A percentile compares a stretch with the other conserved stretches of the same genome.
phyloP scores from a whole-genome alignment of 2,329 filamentous ascomycete species.

The Fusarium floridanum region DNA sequence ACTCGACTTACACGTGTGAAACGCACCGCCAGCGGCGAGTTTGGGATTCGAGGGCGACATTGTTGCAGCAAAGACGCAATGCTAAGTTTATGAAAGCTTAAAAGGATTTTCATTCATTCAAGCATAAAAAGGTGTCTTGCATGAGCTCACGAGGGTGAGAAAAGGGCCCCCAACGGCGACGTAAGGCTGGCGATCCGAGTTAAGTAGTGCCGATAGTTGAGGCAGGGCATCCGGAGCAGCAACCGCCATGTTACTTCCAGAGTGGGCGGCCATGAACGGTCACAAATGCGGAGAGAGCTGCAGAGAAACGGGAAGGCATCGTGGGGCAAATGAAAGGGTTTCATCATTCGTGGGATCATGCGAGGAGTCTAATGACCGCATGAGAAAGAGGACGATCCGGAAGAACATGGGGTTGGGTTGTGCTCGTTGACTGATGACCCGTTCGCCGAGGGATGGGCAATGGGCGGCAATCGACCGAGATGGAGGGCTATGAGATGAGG shows the following conservation, averaged over 20 bases:
- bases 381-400: slow-evolving; percentile 31
- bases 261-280: slow-evolving; percentile 18
- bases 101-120: slow-evolving; percentile 3
- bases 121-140: neutral
- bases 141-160: slow-evolving; percentile 17
- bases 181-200: slow-evolving; percentile 33
- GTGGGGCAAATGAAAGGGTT: slow-evolving; percentile 32
- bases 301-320: slow-evolving; percentile 32
- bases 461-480: slow-evolving; percentile 26
- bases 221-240: slow-evolving; percentile 27
- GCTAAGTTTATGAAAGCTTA: slow-evolving; percentile 15
- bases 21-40: slow-evolving; percentile 57
- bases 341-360: slow-evolving; percentile 39
- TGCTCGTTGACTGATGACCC: slow-evolving; percentile 12
- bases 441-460: slow-evolving; percentile 25
- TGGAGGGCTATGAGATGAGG: slow-evolving; percentile 29
- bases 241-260: slow-evolving; percentile 31
- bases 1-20: slow-evolving; percentile 44
- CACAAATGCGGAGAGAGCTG: slow-evolving; percentile 36
- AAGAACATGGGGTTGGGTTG: slow-evolving; percentile 25
- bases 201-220: slow-evolving; percentile 38
- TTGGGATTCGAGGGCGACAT: slow-evolving; percentile 60
- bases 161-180: slow-evolving; percentile 33
- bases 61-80: slow-evolving; percentile 30
- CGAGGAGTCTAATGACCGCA: slow-evolving; percentile 36